Percentiles rank a stretch among this genome's conserved stretches.
phyloP scores from a whole-genome alignment of 2,329 filamentous ascomycete species.

The Diaporthe eres region DNA sequence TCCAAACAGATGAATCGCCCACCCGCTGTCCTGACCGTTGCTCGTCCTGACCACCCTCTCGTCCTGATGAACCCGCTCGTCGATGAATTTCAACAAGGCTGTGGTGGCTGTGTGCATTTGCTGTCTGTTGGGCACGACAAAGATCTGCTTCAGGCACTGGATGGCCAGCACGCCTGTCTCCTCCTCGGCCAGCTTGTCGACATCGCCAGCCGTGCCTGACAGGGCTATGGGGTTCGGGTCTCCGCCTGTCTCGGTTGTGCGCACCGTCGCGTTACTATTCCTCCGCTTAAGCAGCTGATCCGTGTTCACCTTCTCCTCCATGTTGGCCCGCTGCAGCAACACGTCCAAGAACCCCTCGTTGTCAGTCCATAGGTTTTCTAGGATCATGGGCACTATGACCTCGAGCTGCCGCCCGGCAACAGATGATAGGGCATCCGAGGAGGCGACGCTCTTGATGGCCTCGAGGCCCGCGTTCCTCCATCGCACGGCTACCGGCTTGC shows the following conservation, averaged over 20 bases:
- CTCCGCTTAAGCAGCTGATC: constrained; percentile 76
- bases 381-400: constrained; percentile 84
- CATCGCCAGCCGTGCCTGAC: constrained; percentile 86
- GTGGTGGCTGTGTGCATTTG: constrained; percentile 85
- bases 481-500: constrained; percentile 81
- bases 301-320: constrained; percentile 77
- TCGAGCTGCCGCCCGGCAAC: constrained; percentile 83
- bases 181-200: constrained; percentile 90
- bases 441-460: constrained; percentile 85
- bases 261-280: constrained; percentile 84
- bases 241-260: constrained; percentile 74
- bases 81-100: constrained; percentile 82
- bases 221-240: constrained; percentile 79
- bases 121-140: constrained; percentile 82
- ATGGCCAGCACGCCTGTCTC: constrained; percentile 88
- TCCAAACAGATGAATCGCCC: constrained; percentile 87
- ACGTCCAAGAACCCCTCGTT: constrained; percentile 78
- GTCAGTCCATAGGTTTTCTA: constrained; percentile 88
- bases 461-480: constrained; percentile 82
- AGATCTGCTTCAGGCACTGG: constrained; percentile 89
- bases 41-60: constrained; percentile 67
- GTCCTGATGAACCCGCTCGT: constrained; percentile 67
- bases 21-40: constrained; percentile 69
- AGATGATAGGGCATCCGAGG: constrained; percentile 83
- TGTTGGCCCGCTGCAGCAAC: constrained; percentile 76